A percentile compares a stretch with the other conserved stretches of the same genome.
These are phyloP conservation scores for Didymella exigua DNA, from an alignment of 2,329 filamentous ascomycete genomes.

Conservation along the genomic window DNA sequence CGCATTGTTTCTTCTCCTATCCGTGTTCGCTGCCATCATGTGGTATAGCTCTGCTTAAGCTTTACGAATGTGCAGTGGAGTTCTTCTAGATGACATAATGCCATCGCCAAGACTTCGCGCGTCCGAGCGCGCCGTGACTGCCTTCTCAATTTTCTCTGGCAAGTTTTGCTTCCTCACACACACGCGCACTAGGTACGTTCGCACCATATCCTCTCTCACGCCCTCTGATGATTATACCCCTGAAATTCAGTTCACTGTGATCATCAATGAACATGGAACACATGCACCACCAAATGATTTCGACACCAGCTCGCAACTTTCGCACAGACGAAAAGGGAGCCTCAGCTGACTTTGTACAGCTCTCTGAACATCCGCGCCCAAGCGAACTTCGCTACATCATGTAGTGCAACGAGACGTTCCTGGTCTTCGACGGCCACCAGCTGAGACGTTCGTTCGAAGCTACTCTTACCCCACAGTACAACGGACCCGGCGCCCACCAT, in stretches of 20 bases:
- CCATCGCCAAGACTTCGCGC: slow-evolving; percentile 34
- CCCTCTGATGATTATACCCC: slow-evolving; percentile 57
- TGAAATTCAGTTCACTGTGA: slow-evolving; percentile 61
- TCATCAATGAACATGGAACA: slow-evolving; percentile 62
- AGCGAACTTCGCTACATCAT: not conserved
- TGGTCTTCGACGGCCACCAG: not conserved
- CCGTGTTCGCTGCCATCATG: slow-evolving; percentile 49
- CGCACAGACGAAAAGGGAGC: slow-evolving; percentile 1
- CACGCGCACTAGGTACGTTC: slow-evolving; percentile 34
- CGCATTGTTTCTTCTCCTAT: slow-evolving; percentile 88
- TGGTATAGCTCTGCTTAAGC: slow-evolving; percentile 11
- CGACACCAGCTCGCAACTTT: slow-evolving; percentile 15
- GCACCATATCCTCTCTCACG: not conserved
- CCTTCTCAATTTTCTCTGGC: slow-evolving; percentile 36
- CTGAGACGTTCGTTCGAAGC: not conserved
- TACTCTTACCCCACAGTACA: not conserved
- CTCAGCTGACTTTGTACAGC: slow-evolving; percentile 26
- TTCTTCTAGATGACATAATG: slow-evolving; percentile 32
- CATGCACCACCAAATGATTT: slow-evolving; percentile 67
- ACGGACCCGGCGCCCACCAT: not conserved
- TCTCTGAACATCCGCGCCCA: not conserved
- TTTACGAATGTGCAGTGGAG: slow-evolving; percentile 15
- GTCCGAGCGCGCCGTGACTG: slow-evolving; percentile 15
- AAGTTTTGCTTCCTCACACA: slow-evolving; percentile 29
- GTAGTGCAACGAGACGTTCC: not conserved